Evolutionary conservation across 352 stramenopile species (phyloP), one percentile per base, ranked within the genome.

Genomic region (Phytopythium montanum): DNA sequence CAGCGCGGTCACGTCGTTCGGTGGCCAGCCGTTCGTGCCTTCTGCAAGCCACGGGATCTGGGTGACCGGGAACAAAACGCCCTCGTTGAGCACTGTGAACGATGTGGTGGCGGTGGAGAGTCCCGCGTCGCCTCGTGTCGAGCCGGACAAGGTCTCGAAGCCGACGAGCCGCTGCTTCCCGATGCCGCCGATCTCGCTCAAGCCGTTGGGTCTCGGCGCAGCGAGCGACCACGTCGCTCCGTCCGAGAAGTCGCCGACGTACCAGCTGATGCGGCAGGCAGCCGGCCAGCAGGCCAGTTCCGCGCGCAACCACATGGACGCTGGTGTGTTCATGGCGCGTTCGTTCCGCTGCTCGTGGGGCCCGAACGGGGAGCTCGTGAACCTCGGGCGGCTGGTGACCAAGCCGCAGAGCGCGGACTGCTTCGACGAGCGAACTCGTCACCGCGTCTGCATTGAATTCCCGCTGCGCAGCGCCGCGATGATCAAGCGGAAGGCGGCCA

Each of bases 261-360:
- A 90, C 44, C 77, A 87, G 44, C 73, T 92, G 59, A 88, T 88
- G 68, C 66, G 83, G 7, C 55, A 80, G 53, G 66, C 62, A 12
- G 74, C 70, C 3, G 72, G 69, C 23, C 72, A 77, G 51, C 25
- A n/a, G 12, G 33, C 38, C 21, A 58, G 61, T 38, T 61, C 73
- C 1, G 76, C 79, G 29, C 75, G 66, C 39, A 87, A 88, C 56
- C 58, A 87, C 36, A 64, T 79, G 16, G 85, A 94, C 34, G 65
- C 72, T 9, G 79, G 79, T 0, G 72, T 94, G 44, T 92, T 90
- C 41, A 87, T 92, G 69, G 74, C 79, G 18, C 82, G 83, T 16
- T 92, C 85, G 45, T 92, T 92, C 73, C 82, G 85, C 21, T 91
- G 83, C 46, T 90, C 81, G 8, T 94, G 82, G 81, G 85, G 85